Evolutionary conservation across 768 basidiomycete species (phyloP).

Genomic region (Lactarius sanguifluus): DNA sequence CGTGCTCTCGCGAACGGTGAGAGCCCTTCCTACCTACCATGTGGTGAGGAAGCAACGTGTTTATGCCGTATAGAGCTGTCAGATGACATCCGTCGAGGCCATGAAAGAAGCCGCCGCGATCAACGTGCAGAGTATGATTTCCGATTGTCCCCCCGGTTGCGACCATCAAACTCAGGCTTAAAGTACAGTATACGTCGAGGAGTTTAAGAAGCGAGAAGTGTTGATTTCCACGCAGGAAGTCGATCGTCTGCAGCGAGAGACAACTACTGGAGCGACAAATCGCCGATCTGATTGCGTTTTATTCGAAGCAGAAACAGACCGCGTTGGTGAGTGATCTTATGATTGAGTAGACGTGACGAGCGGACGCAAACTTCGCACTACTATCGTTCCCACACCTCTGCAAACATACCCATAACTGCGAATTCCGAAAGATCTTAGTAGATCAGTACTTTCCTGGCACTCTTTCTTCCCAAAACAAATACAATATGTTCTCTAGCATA

Average conservation of each 20-base stretch:
- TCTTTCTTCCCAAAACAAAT: no score
- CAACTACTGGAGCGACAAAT: conserved; percentile 68
- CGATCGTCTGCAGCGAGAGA: conserved; percentile 59
- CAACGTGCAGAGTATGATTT: conserved; percentile 67
- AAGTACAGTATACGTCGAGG: conserved; percentile 72
- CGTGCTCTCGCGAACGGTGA: conserved; percentile 63
- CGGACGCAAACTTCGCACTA: neutral
- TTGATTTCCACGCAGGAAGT: conserved; percentile 73
- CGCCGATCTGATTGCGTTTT: conserved; percentile 69
- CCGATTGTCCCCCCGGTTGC: neutral
- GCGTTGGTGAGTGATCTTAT: conserved; percentile 19
- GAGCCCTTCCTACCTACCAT: conserved; percentile 25
- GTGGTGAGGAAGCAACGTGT: conserved; percentile 4
- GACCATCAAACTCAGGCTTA: conserved; percentile 19
- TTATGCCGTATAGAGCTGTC: conserved; percentile 60
- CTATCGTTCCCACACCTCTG: no score
- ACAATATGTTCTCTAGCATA: no score
- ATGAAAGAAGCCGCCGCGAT: conserved; percentile 92
- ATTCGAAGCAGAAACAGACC: conserved; percentile 61
- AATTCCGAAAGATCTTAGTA: no score
- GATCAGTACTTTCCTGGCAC: no score
- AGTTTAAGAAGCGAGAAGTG: conserved; percentile 83
- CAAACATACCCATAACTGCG: no score
- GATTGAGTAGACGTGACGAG: neutral
- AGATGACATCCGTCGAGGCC: conserved; percentile 87